Percentiles rank a stretch among this genome's conserved stretches.
phyloP scores from a whole-genome alignment of 2,329 filamentous ascomycete genomes.

The Talaromyces sp. region DNA sequence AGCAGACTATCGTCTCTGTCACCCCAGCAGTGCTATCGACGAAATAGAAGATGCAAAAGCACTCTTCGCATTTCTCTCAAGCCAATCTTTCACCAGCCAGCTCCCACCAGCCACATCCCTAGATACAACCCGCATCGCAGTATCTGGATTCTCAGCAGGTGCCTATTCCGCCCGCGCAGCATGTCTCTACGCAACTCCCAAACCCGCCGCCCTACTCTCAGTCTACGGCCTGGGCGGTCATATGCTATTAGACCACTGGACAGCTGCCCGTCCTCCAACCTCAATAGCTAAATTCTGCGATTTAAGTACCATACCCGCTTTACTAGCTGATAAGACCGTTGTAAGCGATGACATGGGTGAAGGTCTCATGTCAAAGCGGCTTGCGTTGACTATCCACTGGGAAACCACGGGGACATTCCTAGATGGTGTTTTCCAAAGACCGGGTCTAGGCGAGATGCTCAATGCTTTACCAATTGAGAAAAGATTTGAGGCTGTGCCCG shows the following conservation, averaged over 20 bases:
- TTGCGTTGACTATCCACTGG: slow-evolving; percentile 24
- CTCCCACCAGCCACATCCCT: slow-evolving; percentile 10
- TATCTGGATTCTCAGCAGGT: slow-evolving; percentile 25
- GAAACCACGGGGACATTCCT: slow-evolving; percentile 23
- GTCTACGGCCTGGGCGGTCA: slow-evolving; percentile 22
- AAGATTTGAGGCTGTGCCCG: slow-evolving; percentile 13
- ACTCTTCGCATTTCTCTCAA: slow-evolving; percentile 17
- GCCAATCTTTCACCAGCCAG: slow-evolving; percentile 5
- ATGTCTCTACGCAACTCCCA: slow-evolving; percentile 23
- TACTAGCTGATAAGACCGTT: slow-evolving; percentile 21
- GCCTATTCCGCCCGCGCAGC: slow-evolving; percentile 28
- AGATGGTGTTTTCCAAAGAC: slow-evolving; percentile 18
- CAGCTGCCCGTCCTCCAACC: slow-evolving; percentile 17
- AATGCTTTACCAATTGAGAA: slow-evolving; percentile 12
- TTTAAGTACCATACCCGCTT: slow-evolving; percentile 8
- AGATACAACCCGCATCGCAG: slow-evolving; percentile 21
- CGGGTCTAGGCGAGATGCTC: slow-evolving; percentile 14
- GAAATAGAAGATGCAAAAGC: slow-evolving; percentile 25
- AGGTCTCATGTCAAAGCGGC: slow-evolving; percentile 13
- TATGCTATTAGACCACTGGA: slow-evolving; percentile 25
- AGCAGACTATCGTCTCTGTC: slow-evolving; percentile 26
- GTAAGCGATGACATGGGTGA: slow-evolving; percentile 21
- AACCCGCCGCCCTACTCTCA: slow-evolving; percentile 18
- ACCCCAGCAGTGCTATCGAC: slow-evolving; percentile 22
- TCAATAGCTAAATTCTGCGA: slow-evolving; percentile 20